Evolutionary conservation across 1,284 basidiomycete genomes (phyloP).

Genomic region (Austroboletus novae-zelandiae): DNA sequence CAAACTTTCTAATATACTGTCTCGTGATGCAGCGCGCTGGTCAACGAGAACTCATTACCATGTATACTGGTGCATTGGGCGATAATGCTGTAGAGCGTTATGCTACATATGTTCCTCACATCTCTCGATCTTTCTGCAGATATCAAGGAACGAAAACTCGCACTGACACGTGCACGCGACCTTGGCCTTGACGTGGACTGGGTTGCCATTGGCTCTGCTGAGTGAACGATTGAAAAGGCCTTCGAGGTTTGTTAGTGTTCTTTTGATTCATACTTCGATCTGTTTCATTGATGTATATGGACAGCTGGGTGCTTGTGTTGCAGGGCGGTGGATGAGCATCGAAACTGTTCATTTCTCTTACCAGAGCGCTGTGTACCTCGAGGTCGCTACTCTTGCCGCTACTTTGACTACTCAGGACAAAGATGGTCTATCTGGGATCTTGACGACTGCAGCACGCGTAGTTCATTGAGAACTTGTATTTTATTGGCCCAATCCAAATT

Average conservation of each 20-base stretch:
- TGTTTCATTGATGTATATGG: neutral
- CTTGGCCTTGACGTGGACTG: slow-evolving; percentile 81
- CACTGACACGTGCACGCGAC: slow-evolving; percentile 76
- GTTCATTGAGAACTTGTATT: slow-evolving; percentile 81
- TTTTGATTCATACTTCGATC: slow-evolving; percentile 30
- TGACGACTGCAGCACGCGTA: slow-evolving; percentile 76
- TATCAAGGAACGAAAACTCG: slow-evolving; percentile 64
- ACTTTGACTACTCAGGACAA: slow-evolving; percentile 80
- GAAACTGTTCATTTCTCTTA: no score
- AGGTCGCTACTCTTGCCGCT: slow-evolving; percentile 87
- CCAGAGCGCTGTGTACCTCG: slow-evolving; percentile 63
- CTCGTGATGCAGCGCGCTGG: slow-evolving; percentile 55
- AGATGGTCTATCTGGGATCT: slow-evolving; percentile 80
- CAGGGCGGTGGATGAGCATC: slow-evolving; percentile 86
- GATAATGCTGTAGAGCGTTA: slow-evolving; percentile 92
- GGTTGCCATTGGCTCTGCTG: slow-evolving; percentile 82
- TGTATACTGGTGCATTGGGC: slow-evolving; percentile 92
- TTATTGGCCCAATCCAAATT: slow-evolving; percentile 72
- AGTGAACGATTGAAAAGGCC: slow-evolving; percentile 72
- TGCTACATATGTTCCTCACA: slow-evolving; percentile 85
- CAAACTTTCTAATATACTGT: neutral
- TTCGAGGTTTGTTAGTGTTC: slow-evolving; percentile 60
- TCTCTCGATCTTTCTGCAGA: slow-evolving; percentile 75
- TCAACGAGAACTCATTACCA: slow-evolving; percentile 84
- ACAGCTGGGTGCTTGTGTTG: slow-evolving; percentile 47